Evolutionary conservation across 768 basidiomycete species (phyloP).

Genomic region (Leucosporidium yakuticum): DNA sequence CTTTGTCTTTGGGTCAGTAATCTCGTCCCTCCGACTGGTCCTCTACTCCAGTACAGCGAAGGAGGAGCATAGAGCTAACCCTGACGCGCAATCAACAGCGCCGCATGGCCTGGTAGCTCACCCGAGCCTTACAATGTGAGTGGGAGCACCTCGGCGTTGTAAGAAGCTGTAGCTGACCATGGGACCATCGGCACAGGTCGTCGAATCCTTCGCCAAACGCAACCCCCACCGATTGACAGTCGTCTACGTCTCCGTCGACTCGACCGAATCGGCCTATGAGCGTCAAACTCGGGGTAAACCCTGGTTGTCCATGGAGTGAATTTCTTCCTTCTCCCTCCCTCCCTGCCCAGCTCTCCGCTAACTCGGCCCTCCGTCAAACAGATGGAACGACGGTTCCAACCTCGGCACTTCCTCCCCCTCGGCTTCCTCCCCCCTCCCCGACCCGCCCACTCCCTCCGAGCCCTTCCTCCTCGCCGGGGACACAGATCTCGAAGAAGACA

Average conservation of each 20-base stretch:
- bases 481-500: constrained; percentile 32
- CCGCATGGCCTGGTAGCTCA: constrained; percentile 15
- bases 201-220: not conserved
- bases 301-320: constrained; percentile 34
- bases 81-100: constrained; percentile 14
- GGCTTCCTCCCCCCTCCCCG: not conserved
- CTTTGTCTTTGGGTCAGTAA: constrained; percentile 32
- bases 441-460: constrained; percentile 6
- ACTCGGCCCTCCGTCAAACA: not conserved
- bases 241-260: constrained; percentile 35
- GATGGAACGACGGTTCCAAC: constrained; percentile 37
- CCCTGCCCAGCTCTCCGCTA: too few species aligned
- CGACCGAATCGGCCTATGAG: constrained; percentile 12
- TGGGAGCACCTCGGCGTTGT: too few species aligned
- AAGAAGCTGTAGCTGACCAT: not conserved
- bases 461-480: constrained; percentile 36
- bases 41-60: too few species aligned
- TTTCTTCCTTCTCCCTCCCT: not conserved
- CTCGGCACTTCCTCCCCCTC: not conserved
- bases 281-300: constrained; percentile 12
- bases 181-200: not conserved
- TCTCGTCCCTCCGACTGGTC: too few species aligned
- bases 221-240: constrained; percentile 35
- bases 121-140: constrained; percentile 19
- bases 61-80: not conserved